A percentile compares a stretch with the other conserved stretches of the same genome.
phyloP scores from a whole-genome alignment of 2,329 filamentous ascomycete genomes.

The Paracoccidioides lutzii region DNA sequence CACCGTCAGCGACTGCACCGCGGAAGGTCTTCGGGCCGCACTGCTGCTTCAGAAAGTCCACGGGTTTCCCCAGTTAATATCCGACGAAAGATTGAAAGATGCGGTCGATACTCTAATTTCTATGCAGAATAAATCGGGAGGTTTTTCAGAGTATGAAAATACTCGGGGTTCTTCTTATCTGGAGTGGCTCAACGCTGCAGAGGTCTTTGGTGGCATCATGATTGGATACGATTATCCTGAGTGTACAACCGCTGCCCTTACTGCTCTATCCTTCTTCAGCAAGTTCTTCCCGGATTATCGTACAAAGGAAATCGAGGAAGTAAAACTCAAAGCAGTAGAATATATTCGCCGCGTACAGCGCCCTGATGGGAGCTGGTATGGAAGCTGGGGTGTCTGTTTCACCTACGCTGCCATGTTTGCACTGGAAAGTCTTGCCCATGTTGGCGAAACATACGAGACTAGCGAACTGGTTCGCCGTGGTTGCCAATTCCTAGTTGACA shows the following conservation, averaged over 20 bases:
- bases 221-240: conserved; percentile 97
- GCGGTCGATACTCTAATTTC: conserved; percentile 81
- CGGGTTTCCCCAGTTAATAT: conserved; percentile 60
- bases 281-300: conserved; percentile 73
- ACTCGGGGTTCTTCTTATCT: conserved; percentile 64
- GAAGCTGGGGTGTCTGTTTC: conserved; percentile 95
- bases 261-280: conserved; percentile 69
- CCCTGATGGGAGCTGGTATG: conserved; percentile 88
- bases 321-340: conserved; percentile 59
- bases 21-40: conserved; percentile 77
- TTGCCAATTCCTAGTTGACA: conserved; percentile 73
- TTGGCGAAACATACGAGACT: conserved; percentile 69
- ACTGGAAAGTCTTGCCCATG: conserved; percentile 66
- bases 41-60: conserved; percentile 70
- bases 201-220: conserved; percentile 96
- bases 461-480: conserved; percentile 58
- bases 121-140: conserved; percentile 78
- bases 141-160: conserved; percentile 80
- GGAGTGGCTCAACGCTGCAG: conserved; percentile 84
- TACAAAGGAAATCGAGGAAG: conserved; percentile 55
- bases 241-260: conserved; percentile 91
- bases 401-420: conserved; percentile 97
- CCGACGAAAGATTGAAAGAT: conserved; percentile 68
- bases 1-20: conserved; percentile 86
- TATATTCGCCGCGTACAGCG: conserved; percentile 75